Conservation (phyloP, 177 flowering plant species). For the Vitis hybrid region DNA sequence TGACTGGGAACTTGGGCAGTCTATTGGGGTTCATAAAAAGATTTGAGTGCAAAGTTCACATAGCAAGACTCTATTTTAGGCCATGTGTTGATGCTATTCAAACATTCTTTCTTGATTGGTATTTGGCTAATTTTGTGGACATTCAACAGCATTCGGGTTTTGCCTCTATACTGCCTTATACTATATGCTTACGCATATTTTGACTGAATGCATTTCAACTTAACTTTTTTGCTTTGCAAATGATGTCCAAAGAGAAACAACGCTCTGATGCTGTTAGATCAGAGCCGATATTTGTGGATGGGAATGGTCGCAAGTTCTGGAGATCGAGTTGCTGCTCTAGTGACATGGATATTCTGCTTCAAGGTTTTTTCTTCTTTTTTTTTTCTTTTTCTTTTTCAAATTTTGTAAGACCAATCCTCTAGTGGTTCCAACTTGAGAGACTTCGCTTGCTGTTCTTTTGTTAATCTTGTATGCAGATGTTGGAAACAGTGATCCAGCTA, state of each 20-base stretch:
- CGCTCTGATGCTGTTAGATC: slow-evolving; percentile 28
- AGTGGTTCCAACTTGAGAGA: background rate
- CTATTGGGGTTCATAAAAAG: too few relatives aligned
- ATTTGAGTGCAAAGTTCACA: too few relatives aligned
- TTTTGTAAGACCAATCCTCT: background rate
- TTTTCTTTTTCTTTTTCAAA: too few relatives aligned
- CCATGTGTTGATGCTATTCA: too few relatives aligned
- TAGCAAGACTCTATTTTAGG: too few relatives aligned
- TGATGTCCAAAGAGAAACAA: slow-evolving; percentile 17
- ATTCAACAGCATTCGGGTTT: background rate
- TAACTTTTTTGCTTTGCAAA: background rate
- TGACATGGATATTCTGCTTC: slow-evolving; percentile 19
- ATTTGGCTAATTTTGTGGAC: too few relatives aligned
- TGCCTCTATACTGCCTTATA: background rate
- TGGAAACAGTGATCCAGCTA: slow-evolving; percentile 13
- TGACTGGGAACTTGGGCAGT: too few relatives aligned
- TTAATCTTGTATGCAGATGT: slow-evolving; percentile 24
- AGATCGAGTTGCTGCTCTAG: slow-evolving; percentile 19
- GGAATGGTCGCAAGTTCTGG: slow-evolving; percentile 30
- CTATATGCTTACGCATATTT: background rate
- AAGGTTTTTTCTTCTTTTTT: slow-evolving; percentile 19
- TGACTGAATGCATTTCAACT: background rate
- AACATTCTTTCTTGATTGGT: too few relatives aligned
- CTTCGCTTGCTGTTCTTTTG: background rate
- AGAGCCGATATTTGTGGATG: slow-evolving; percentile 25